These are phyloP conservation scores for Fusarium longipes DNA, from an alignment of 2,329 filamentous ascomycete genomes.

Conservation along the genomic window DNA sequence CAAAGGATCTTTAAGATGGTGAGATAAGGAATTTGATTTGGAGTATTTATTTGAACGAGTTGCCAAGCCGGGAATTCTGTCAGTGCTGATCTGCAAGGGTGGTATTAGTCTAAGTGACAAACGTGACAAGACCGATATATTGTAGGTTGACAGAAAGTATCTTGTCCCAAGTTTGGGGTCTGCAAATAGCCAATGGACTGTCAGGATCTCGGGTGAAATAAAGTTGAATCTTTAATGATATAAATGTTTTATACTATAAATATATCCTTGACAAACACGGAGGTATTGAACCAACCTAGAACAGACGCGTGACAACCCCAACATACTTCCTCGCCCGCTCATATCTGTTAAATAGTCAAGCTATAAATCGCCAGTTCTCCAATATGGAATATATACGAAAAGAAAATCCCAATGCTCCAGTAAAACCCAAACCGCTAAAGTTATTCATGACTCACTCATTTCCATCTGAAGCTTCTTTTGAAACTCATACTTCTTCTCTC, in stretches of 20 bases:
- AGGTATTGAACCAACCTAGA: too few species aligned
- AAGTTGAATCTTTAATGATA: too few species aligned
- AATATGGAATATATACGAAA: not conserved
- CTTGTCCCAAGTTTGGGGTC: too few species aligned
- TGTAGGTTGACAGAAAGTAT: not conserved
- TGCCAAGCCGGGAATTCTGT: not conserved
- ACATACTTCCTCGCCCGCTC: not conserved
- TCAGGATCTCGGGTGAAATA: too few species aligned
- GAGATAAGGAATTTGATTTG: not conserved
- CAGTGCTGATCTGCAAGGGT: not conserved
- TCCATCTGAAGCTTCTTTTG: constrained; percentile 11
- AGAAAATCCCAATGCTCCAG: not conserved
- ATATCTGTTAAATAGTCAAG: constrained; percentile 21
- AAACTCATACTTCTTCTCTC: constrained; percentile 24
- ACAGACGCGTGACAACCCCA: too few species aligned
- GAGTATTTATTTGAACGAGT: not conserved
- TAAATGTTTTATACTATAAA: too few species aligned
- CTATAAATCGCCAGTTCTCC: not conserved
- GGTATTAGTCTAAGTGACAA: too few species aligned
- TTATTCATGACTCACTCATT: constrained; percentile 1
- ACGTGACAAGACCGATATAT: too few species aligned
- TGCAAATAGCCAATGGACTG: too few species aligned
- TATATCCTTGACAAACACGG: too few species aligned
- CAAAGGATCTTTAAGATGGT: not conserved
- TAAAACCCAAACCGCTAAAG: not conserved